phyloP scores from a whole-genome alignment of 2,329 filamentous ascomycete species.

The Calonectria naviculata region DNA sequence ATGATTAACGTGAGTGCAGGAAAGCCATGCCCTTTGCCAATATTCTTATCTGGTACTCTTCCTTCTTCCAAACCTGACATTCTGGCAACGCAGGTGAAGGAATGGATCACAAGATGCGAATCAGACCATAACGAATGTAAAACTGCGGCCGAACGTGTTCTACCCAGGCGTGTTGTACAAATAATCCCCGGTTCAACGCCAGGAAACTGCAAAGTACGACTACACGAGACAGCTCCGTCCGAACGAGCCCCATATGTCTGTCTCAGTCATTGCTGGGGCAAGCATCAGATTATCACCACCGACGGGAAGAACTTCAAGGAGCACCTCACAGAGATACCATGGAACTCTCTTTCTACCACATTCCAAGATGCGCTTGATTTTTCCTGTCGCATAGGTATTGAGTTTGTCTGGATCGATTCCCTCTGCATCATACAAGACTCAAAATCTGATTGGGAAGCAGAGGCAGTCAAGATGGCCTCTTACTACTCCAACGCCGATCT shows the following conservation, averaged over 20 bases:
- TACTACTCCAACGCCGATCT: slow-evolving; percentile 31
- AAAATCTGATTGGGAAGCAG: slow-evolving; percentile 28
- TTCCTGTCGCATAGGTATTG: slow-evolving; percentile 15
- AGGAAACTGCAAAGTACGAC: slow-evolving; percentile 5
- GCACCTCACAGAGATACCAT: slow-evolving; percentile 22
- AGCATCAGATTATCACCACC: slow-evolving; percentile 48
- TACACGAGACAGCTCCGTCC: neutral
- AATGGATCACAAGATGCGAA: slow-evolving; percentile 23
- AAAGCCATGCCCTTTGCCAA: slow-evolving; percentile 19
- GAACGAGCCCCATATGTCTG: slow-evolving; percentile 18
- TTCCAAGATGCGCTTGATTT: slow-evolving; percentile 28
- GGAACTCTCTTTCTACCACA: slow-evolving; percentile 19
- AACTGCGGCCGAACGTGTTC: neutral
- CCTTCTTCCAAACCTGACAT: neutral
- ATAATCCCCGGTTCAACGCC: slow-evolving; percentile 15
- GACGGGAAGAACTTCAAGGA: slow-evolving; percentile 6
- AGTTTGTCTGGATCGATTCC: slow-evolving; percentile 36
- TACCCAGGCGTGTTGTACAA: slow-evolving; percentile 19
- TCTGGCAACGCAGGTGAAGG: slow-evolving; percentile 12
- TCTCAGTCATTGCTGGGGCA: slow-evolving; percentile 41
- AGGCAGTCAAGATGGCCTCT: slow-evolving; percentile 31
- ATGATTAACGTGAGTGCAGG: neutral
- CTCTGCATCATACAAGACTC: slow-evolving; percentile 36
- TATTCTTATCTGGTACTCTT: slow-evolving; percentile 1
- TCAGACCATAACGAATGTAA: slow-evolving; percentile 16